Base-by-base conservation (phyloP, 2,329 filamentous ascomycete species). In the Fusarium vanettenii region DNA sequence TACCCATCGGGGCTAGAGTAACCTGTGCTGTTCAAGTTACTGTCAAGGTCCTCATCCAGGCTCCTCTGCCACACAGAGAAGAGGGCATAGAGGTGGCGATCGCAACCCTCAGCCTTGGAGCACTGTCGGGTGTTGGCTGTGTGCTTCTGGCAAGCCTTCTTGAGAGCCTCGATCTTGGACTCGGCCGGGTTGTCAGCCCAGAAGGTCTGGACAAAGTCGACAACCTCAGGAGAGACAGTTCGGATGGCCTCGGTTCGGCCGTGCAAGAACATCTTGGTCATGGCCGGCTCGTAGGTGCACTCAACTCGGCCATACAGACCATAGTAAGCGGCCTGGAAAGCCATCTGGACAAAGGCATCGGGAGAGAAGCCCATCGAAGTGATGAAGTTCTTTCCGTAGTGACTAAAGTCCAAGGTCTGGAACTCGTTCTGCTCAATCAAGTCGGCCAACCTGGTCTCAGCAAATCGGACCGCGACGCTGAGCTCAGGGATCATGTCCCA, bases 281-380 rank as follows among this genome's bases (percentile, higher is more conserved):
- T 98, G 48, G 97, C 96, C 9, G 97, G 97, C 83, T 99, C 97
- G 82, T 99, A 99, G 0, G 95, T 97, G 81, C 95, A 97, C 83
- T 98, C 97, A 1, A 98, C 91, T 6, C 95, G 92, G 4, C 97
- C 97, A 78, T 98, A 99, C 9, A 99, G 89, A 2, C 97, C 97
- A 80, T 98, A 99, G 86, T 99, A 98, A 1, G 97, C 96, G 6
- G 96, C 96, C 83, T 99, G 97, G 86, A 98, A 98, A 0, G 97
- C 97, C 96, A 99, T 98, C 83, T 99, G 97, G 22, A 99, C 94
- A 81, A 98, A 99, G 0, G 97, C 97, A 81, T 98, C 97, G 0
- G 97, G 96, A 0, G 96, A 98, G 84, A 98, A 97, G 9, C 96
- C 96, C 92, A 97, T 97, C 0, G 93, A 95, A 0, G 95, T 98